These are phyloP conservation scores for Thermochaetoides dissita DNA, from an alignment of 2,329 filamentous ascomycete species.

Conservation along the genomic window DNA sequence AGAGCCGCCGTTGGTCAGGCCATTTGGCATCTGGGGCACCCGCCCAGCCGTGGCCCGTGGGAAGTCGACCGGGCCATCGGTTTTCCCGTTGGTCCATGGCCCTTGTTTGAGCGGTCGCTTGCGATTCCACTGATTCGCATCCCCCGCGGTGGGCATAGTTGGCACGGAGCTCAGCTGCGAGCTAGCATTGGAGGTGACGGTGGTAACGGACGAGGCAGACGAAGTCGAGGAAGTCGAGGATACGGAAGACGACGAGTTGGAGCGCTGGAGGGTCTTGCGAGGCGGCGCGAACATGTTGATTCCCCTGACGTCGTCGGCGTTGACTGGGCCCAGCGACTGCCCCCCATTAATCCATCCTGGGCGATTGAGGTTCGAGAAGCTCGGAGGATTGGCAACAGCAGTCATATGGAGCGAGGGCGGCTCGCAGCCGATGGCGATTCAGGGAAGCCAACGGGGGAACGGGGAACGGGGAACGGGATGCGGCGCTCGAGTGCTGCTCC, in stretches of 20 bases:
- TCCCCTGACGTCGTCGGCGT: conserved; percentile 68
- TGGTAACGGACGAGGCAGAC: conserved; percentile 38
- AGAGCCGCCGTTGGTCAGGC: conserved; percentile 28
- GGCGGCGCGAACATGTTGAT: conserved; percentile 59
- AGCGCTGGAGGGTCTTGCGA: conserved; percentile 72
- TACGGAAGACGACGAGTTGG: conserved; percentile 82
- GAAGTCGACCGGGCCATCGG: conserved; percentile 34
- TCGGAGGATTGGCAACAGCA: conserved; percentile 52
- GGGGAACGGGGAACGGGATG: too few species aligned
- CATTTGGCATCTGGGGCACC: conserved; percentile 24
- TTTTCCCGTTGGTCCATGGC: conserved; percentile 35
- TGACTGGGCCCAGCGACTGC: conserved; percentile 49
- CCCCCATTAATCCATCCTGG: conserved; percentile 51
- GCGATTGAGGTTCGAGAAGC: conserved; percentile 48
- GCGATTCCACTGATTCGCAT: conserved; percentile 38
- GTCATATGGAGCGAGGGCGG: conserved; percentile 39
- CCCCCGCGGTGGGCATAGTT: conserved; percentile 30
- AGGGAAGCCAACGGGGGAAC: too few species aligned
- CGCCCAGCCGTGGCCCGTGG: conserved; percentile 26
- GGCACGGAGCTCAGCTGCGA: conserved; percentile 44
- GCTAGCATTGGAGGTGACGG: conserved; percentile 46
- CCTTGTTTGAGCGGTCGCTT: conserved; percentile 38
- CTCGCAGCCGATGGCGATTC: too few species aligned
- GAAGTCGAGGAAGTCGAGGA: conserved; percentile 39
- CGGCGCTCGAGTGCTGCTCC: too few species aligned